Evolutionary conservation across 2,329 filamentous ascomycete species (phyloP), one percentile per base, ranked within the genome.

Genomic region (Exophiala sp.): DNA sequence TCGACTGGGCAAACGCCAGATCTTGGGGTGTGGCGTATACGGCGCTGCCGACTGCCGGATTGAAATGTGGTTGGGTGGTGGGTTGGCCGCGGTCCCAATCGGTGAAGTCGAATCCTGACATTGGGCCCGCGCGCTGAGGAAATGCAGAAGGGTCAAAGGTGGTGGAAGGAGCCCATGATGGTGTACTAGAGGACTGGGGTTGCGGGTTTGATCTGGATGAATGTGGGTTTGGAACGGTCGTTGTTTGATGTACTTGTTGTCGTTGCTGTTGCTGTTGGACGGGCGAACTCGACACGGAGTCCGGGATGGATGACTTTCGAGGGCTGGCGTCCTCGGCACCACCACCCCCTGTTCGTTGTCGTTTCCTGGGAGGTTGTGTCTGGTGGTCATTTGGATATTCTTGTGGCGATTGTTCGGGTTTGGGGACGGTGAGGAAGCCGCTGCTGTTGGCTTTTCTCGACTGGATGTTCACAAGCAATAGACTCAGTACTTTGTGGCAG

Each of bases 401-500:
- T 21, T 53, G 51, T 19, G 54, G 48, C 18, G 46, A 52, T 42
- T 48, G 46, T 11, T 59, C 51, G 14, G 54, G 45, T 41, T 57
- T 56, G 21, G 49, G 49, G 27, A 57, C 52, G 8, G 52, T 43
- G 6, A 60, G 44, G 29, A 56, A 58, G 10, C 57, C 59, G 32
- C 57, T 59, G 35, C 54, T 34, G 16, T 47, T 48, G n/a, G 46
- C 53, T 45, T 58, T 59, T 43, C 56, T 43, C 24, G 60, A 55
- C 29, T 60, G 60, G 18, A 70, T 66, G 43, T 67, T 68, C 1
- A 56, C 50, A 2, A 65, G 60, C 14, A 70, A 48, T 1, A 68
- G 49, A 3, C 61, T 61, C 14, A 70, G 54, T 1, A 67, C 66
- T 6, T 62, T 64, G 32, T 68, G 65, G 45, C 68, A 70, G 32